Evolutionary conservation across 75 land plant genomes (phyloP).

Genomic region (Selaginella moellendorffii): DNA sequence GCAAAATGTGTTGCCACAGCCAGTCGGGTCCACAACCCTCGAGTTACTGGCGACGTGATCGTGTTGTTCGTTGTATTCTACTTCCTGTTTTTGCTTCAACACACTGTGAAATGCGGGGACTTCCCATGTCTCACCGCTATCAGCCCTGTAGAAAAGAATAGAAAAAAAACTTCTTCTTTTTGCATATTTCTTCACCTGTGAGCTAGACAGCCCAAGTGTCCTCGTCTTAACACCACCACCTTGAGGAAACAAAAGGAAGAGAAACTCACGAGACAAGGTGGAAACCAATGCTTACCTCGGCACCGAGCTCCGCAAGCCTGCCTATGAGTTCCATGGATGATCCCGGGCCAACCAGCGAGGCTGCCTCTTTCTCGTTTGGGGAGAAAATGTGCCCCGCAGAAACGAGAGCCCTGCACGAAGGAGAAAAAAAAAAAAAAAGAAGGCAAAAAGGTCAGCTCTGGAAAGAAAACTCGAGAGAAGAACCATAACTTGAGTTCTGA

Average conservation of each 20-base stretch:
- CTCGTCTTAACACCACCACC: conserved; percentile 35
- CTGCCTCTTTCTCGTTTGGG: conserved; percentile 39
- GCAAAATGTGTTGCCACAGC: conserved; percentile 43
- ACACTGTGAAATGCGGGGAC: conserved; percentile 33
- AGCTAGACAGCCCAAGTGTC: conserved; percentile 21
- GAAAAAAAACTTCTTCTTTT: too few species aligned
- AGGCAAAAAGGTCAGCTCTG: too few species aligned
- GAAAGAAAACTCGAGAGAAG: too few species aligned
- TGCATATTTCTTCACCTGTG: too few species aligned
- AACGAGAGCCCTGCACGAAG: conserved; percentile 23
- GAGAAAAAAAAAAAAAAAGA: too few species aligned
- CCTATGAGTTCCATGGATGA: conserved; percentile 29
- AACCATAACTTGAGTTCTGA: conserved; percentile 32
- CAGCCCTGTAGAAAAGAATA: conserved; percentile 33
- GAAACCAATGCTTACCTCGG: conserved; percentile 22
- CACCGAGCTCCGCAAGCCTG: conserved; percentile 35
- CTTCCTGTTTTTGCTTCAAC: too few species aligned
- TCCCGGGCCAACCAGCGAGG: conserved; percentile 40
- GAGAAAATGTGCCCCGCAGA: conserved; percentile 36
- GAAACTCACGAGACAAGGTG: background rate
- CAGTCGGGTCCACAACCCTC: conserved; percentile 38
- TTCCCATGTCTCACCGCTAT: conserved; percentile 38
- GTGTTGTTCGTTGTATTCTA: background rate
- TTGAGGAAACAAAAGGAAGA: conserved; percentile 13
- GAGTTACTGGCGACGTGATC: background rate